Percentiles rank a stretch among this genome's conserved stretches.
phyloP scores from a whole-genome alignment of 164 flowering plant species.

The Vitis vinifera region DNA sequence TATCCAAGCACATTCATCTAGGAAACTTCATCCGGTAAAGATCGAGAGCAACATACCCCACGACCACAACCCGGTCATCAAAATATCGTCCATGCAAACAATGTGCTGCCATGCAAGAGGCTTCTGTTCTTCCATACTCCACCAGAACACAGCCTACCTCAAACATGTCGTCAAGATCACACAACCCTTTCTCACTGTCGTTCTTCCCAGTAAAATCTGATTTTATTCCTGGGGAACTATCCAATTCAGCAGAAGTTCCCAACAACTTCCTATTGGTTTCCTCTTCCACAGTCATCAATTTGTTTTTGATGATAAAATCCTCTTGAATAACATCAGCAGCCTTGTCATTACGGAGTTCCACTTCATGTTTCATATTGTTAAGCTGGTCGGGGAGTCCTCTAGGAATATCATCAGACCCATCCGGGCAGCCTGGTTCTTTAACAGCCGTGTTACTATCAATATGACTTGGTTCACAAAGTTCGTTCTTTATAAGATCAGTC shows the following conservation, averaged over 20 bases:
- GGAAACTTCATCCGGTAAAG: constrained; percentile 55
- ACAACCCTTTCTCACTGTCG: constrained; percentile 15
- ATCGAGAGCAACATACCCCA: constrained; percentile 57
- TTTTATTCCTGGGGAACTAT: constrained; percentile 7
- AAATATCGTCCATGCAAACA: constrained; percentile 73
- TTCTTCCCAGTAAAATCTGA: constrained; percentile 16
- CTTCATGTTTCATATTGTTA: constrained; percentile 9
- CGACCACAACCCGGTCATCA: constrained; percentile 55
- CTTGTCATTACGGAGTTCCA: constrained; percentile 8
- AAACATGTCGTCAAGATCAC: constrained; percentile 24
- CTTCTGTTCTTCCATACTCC: constrained; percentile 76
- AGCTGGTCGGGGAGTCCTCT: constrained; percentile 10
- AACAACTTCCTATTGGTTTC: constrained; percentile 10
- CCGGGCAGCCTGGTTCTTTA: constrained; percentile 16
- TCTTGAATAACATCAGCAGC: constrained; percentile 11
- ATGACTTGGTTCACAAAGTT: constrained; percentile 16
- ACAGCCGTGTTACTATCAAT: constrained; percentile 10
- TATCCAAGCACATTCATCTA: constrained; percentile 26
- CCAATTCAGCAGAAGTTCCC: constrained; percentile 11
- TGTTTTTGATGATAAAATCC: constrained; percentile 12
- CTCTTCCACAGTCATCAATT: constrained; percentile 15
- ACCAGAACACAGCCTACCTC: constrained; percentile 70
- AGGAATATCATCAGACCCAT: not conserved
- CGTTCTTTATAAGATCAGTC: constrained; percentile 15
- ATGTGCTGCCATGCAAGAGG: constrained; percentile 78